Base-by-base conservation (phyloP, 73 alveolate species). In the Paramecium pentaurelia region DNA sequence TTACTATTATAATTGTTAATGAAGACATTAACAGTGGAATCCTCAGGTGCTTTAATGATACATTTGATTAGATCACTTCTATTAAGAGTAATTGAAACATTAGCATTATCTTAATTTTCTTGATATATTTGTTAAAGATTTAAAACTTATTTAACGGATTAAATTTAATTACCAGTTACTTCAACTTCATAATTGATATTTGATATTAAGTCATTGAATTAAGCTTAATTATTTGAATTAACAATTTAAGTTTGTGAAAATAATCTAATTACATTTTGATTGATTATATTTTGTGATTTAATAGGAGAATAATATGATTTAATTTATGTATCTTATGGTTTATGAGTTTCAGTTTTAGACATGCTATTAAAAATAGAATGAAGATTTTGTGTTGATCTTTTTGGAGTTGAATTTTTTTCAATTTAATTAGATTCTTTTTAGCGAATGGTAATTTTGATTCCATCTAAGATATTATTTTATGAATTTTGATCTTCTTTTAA, bases 41-140 rank as follows among this genome's bases (percentile, higher is more conserved):
- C 88, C 14, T 34, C 88, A 34, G 88, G 88, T 75, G 88, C 88
- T 40, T 75, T 75, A n/a, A 75, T 18, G 2, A 75, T 22, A 18
- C 58, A 30, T n/a, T 37, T 75, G 14, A 75, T 37, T 4, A 75
- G n/a, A 75, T 75, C 88, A 4, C 51, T 37, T 37, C 88, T 37
- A 22, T 75, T 40, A 6, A 75, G 60, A 32, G 20, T 30, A 3
- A 45, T 75, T 6, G 88, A 34, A 16, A 75, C 60, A 37, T 10
- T 22, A 9, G 32, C 38, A 37, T n/a, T 0, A 22, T 75, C 88
- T 3, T 1, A 40, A 37, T 75, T 75, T 12, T 68, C 40, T 28
- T 34, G 38, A 22, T 14, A 45, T 6, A 75, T 11, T 0, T 75
- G 34, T 22, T 14, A 34, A 1, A 75, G 38, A 34, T 75, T 12